Base-by-base conservation (phyloP, 352 stramenopile species). In the Phytophthora tubulina region DNA sequence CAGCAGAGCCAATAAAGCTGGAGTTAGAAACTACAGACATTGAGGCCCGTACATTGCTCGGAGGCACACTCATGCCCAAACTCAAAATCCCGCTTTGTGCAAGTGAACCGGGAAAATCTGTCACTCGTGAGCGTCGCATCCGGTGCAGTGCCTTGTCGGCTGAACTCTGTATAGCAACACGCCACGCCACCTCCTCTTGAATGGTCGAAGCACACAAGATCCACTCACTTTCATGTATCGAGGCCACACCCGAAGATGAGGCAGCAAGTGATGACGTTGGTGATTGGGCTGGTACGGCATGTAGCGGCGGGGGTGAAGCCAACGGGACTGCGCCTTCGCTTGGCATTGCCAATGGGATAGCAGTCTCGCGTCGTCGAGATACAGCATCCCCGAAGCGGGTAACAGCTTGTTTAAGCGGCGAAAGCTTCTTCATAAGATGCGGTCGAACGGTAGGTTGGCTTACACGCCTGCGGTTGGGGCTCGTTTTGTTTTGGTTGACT, bases 181-280 rank as follows among this genome's bases (percentile, higher is more conserved):
- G 86, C 88, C 88, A 95, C 14, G 77, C 76, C 11, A 80, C 67
- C 49, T 95, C 85, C 42, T 95, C 85, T 31, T 89, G 75, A 46
- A 91, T 85, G 3, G 66, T 84, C 13, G 69, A 80, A 45, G 85
- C 86, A 39, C 84, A 93, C 50, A 93, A 72, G 9, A 93, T 89
- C 88, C 88, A 95, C n/a, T 88, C 85, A 32, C 66, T 81, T 56
- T 79, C 71, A 50, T 67, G 65, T 35, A 70, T 48, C 8, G 62
- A n/a, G 15, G 63, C 27, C 17, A 54, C 49, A 3, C 63, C 54
- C 8, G 65, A 63, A 52, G 63, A 67, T 15, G 67, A 75, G 4
- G 70, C 63, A 48, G 56, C 14, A 11, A 72, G 55, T 17, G 63
- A 75, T 49, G 61, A 63, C 0, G 50, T 72, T 50, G 62, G 65